Percentiles rank a stretch among this genome's conserved stretches.
Evolutionary conservation across 805 yeast species (phyloP).

Genomic region (Teunomyces kruisii): DNA sequence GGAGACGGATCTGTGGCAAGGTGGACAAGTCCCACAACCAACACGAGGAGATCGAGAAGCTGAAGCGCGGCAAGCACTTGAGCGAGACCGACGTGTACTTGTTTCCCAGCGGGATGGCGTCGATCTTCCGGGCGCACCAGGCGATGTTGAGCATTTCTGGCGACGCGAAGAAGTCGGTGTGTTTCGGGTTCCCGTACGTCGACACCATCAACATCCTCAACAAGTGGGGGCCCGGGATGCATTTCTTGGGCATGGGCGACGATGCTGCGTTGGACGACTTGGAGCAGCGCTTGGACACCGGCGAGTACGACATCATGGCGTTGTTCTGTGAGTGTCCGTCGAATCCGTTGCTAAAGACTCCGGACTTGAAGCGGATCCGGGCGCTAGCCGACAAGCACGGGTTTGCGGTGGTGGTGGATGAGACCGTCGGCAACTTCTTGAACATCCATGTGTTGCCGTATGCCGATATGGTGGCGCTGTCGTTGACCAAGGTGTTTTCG

Average conservation of each 20-base stretch:
- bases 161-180: conserved; percentile 61
- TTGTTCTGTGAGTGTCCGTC: conserved; percentile 94
- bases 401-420: conserved; percentile 86
- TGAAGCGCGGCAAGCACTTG: conserved; percentile 30
- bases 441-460: conserved; percentile 79
- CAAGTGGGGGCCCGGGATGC: conserved; percentile 91
- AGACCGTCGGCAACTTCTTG: conserved; percentile 88
- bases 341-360: conserved; percentile 87
- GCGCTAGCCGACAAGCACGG: conserved; percentile 64
- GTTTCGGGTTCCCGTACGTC: conserved; percentile 95
- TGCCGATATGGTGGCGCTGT: conserved; percentile 84
- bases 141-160: conserved; percentile 39
- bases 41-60: conserved; percentile 26
- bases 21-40: conserved; percentile 42
- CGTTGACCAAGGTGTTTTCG: conserved; percentile 87
- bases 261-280: conserved; percentile 63
- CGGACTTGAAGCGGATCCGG: conserved; percentile 66
- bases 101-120: conserved; percentile 90
- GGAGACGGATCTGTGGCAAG: conserved; percentile 71
- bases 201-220: conserved; percentile 83
- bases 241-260: conserved; percentile 84
- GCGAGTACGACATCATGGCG: conserved; percentile 63
- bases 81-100: conserved; percentile 72
- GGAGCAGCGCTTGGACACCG: conserved; percentile 53
- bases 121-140: conserved; percentile 80